These are phyloP conservation scores for Hymenotorrendiella dingleyae DNA, from an alignment of 2,329 filamentous ascomycete species.

Conservation along the genomic window DNA sequence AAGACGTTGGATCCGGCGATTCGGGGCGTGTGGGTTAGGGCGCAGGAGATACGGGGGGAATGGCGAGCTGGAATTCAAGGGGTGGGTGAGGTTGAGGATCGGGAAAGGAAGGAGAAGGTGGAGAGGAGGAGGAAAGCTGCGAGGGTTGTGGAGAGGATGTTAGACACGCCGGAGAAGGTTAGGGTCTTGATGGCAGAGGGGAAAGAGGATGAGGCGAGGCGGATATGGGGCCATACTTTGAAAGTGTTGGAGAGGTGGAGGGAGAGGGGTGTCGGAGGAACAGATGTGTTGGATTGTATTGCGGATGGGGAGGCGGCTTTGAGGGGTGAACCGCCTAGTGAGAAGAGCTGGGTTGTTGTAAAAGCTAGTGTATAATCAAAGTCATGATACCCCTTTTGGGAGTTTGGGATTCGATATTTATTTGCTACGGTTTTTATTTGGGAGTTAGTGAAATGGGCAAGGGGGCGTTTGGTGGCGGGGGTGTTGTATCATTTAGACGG, in stretches of 20 bases:
- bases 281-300: conserved; percentile 29
- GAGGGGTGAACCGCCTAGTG: conserved; percentile 21
- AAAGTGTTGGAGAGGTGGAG: conserved; percentile 27
- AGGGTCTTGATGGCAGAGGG: conserved; percentile 53
- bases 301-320: conserved; percentile 31
- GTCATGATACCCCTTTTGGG: conserved; percentile 13
- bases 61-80: conserved; percentile 36
- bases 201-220: conserved; percentile 54
- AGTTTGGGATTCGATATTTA: background rate
- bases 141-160: conserved; percentile 20
- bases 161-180: conserved; percentile 38
- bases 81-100: conserved; percentile 50
- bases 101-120: conserved; percentile 57
- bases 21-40: conserved; percentile 58
- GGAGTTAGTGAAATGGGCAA: too few relatives aligned
- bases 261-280: conserved; percentile 29
- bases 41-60: conserved; percentile 23
- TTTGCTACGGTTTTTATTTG: too few relatives aligned
- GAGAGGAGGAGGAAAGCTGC: conserved; percentile 29
- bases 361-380: conserved; percentile 8
- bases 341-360: conserved; percentile 21
- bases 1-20: conserved; percentile 70
- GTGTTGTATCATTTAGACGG: too few relatives aligned
- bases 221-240: conserved; percentile 30
- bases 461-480: too few relatives aligned